These are phyloP conservation scores for Penicillium hesseltinei DNA, from an alignment of 2,329 filamentous ascomycete species.

Conservation along the genomic window DNA sequence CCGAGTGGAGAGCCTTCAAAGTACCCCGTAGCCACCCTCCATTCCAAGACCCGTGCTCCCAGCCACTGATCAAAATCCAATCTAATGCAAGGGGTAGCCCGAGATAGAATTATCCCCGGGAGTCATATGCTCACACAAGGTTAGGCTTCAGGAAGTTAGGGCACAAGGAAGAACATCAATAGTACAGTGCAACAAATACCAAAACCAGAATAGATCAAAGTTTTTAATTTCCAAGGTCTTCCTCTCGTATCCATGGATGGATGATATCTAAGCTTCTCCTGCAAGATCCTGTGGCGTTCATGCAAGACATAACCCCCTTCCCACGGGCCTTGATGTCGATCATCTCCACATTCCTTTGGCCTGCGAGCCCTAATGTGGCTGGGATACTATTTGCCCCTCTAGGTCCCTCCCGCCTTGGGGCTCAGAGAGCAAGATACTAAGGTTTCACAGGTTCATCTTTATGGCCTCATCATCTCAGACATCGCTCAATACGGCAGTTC, in stretches of 20 bases:
- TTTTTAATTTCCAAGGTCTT: background rate
- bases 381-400: conserved; percentile 16
- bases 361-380: conserved; percentile 17
- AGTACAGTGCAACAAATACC: background rate
- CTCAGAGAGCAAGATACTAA: background rate
- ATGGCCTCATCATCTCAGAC: background rate
- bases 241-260: background rate
- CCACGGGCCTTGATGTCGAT: conserved; percentile 18
- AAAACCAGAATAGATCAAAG: background rate
- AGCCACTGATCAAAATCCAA: conserved; percentile 7
- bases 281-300: background rate
- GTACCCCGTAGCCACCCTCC: background rate
- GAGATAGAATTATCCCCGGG: conserved; percentile 1
- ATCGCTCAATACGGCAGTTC: background rate
- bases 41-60: background rate
- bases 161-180: conserved; percentile 4
- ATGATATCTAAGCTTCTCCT: conserved; percentile 5
- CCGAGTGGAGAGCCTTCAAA: background rate
- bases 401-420: background rate
- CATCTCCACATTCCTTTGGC: conserved; percentile 5
- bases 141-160: conserved; percentile 1
- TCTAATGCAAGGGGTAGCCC: conserved; percentile 21
- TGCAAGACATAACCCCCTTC: conserved; percentile 23
- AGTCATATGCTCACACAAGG: conserved; percentile 9
- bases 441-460: conserved; percentile 5